These are phyloP conservation scores for Aspergillus sp. DNA, from an alignment of 2,329 filamentous ascomycete genomes.

Conservation along the genomic window DNA sequence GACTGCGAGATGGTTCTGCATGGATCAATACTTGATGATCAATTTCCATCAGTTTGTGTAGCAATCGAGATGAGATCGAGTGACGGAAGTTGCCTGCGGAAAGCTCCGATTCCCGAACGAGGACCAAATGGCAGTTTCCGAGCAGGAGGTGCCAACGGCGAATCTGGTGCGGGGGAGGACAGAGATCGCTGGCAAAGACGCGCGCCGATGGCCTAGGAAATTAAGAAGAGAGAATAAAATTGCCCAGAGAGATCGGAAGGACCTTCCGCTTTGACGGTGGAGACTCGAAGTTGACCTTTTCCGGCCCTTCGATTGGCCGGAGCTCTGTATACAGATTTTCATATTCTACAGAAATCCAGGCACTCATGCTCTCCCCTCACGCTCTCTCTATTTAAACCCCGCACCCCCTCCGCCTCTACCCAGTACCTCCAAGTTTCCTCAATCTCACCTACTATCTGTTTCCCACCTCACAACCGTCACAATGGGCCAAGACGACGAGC, in stretches of 20 bases:
- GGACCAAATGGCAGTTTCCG: not conserved
- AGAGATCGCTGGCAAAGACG: not conserved
- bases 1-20: not conserved
- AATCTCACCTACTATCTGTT: not conserved
- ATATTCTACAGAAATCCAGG: not conserved
- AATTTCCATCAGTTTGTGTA: not conserved
- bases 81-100: not conserved
- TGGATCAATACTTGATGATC: not conserved
- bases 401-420: constrained; percentile 10
- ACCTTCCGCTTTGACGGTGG: constrained; percentile 12
- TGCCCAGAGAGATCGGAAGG: not conserved
- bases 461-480: constrained; percentile 20
- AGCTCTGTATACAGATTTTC: constrained; percentile 7
- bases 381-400: constrained; percentile 14
- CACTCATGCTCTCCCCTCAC: constrained; percentile 13
- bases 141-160: not conserved
- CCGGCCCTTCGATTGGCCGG: not conserved
- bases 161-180: not conserved
- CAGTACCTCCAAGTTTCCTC: not conserved
- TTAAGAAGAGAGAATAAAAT: not conserved
- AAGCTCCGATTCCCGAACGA: constrained; percentile 3
- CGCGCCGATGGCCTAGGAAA: not conserved
- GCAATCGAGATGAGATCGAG: not conserved
- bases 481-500: constrained; percentile 45
- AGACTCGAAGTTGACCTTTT: constrained; percentile 5